A percentile compares a stretch with the other conserved stretches of the same genome.
These are phyloP conservation scores for Beauveria bassiana DNA, from an alignment of 2,329 filamentous ascomycete genomes.

Conservation along the genomic window DNA sequence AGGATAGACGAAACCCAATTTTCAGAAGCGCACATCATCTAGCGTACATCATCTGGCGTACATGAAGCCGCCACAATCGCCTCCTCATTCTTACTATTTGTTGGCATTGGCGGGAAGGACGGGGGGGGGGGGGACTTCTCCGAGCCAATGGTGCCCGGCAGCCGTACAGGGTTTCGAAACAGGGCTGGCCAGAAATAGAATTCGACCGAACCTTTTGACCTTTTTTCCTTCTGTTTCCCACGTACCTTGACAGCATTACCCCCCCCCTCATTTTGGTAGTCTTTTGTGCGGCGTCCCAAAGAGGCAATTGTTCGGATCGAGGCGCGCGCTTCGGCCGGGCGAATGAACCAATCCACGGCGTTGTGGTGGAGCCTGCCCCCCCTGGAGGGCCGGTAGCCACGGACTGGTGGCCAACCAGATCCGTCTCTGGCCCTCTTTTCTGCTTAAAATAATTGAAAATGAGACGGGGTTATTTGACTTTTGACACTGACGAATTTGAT, in stretches of 20 bases:
- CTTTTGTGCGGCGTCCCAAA: background rate
- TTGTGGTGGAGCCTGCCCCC: background rate
- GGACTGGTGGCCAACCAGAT: background rate
- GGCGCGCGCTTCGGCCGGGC: constrained; percentile 8
- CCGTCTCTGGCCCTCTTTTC: background rate
- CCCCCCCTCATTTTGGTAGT: background rate
- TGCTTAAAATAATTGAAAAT: background rate
- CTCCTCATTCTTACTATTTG: background rate
- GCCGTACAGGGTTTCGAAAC: background rate
- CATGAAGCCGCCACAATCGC: background rate
- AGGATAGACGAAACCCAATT: no score
- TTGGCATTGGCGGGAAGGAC: no score
- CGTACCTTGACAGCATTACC: background rate
- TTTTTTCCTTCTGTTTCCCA: no score
- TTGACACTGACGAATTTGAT: background rate
- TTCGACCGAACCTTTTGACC: no score
- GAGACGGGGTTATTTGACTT: background rate
- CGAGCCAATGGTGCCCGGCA: background rate
- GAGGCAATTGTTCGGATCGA: background rate
- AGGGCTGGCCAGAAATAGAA: constrained; percentile 4
- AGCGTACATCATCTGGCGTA: no score
- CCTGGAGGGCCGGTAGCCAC: background rate
- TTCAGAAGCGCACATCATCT: no score
- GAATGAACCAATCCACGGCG: constrained; percentile 1
- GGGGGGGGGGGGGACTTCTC: no score